phyloP scores from a whole-genome alignment of 805 yeast species.

The Zygosaccharomyces gambellarensis region DNA sequence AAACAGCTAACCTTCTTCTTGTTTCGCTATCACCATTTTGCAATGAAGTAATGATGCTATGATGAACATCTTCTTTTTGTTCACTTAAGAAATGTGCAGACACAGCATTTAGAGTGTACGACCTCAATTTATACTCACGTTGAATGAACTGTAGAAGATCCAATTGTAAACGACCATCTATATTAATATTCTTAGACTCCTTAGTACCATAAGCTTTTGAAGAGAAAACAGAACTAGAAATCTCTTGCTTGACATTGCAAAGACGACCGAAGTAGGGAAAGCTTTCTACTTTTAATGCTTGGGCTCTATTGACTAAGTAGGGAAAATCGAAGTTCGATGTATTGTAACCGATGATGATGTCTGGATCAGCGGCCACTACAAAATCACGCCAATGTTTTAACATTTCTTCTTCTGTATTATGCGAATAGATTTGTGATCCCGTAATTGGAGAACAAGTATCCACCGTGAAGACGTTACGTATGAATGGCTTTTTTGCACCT shows the following conservation, averaged over 20 bases:
- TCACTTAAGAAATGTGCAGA: conserved; percentile 91
- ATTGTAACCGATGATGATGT: conserved; percentile 94
- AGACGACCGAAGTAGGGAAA: conserved; percentile 90
- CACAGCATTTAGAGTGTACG: conserved; percentile 92
- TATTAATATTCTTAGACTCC: conserved; percentile 84
- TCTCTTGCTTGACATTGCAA: conserved; percentile 61
- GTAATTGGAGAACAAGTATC: conserved; percentile 88
- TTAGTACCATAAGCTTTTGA: conserved; percentile 96
- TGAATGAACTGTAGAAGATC: conserved; percentile 90
- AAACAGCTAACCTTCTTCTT: conserved; percentile 90
- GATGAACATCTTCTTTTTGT: conserved; percentile 97
- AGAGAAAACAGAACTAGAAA: conserved; percentile 75
- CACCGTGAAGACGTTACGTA: conserved; percentile 91
- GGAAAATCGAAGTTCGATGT: conserved; percentile 94
- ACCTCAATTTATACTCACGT: conserved; percentile 89
- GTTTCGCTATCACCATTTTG: conserved; percentile 92
- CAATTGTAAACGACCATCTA: conserved; percentile 93
- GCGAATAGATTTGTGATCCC: conserved; percentile 83
- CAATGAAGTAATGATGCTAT: conserved; percentile 88
- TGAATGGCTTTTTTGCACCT: conserved; percentile 77
- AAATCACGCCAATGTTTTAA: conserved; percentile 82
- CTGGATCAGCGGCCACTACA: conserved; percentile 82
- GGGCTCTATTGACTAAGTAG: conserved; percentile 82
- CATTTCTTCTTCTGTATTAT: conserved; percentile 75
- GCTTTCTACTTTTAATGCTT: conserved; percentile 52